Evolutionary conservation across 345 rosid species (phyloP), one percentile per base, ranked within the genome.

Genomic region (Geranium brycei): DNA sequence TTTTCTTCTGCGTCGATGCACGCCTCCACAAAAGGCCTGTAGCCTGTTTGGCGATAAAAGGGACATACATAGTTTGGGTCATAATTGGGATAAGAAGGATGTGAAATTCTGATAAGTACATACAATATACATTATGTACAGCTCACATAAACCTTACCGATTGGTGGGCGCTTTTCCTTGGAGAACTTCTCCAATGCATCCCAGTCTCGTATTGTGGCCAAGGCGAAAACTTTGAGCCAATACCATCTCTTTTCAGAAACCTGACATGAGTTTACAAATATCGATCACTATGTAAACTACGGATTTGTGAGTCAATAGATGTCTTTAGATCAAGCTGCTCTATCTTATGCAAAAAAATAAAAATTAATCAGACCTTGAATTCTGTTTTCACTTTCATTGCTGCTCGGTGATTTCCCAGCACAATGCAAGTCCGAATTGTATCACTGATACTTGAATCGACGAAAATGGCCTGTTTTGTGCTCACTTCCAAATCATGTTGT

Each of bases 371-470:
- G 41, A 89, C 98, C 93, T 92, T 86, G 71, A 86, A 86, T 71
- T 83, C 88, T 56, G 79, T 78, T 72, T 74, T 72, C 75, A 80
- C 84, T 74, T 62, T 77, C 76, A 70, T 72, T 63, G 95, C 97
- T 73, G 88, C 91, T 16, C 90, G 81, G 65, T 87, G 81, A 72
- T 92, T 86, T 66, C 88, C 91, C 63, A 93, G 69, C 57, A 82
- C 96, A 69, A 93, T 93, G 76, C 99, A 93, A 31, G 97, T 93
- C 57, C 96, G 89, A 70, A 93, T 93, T 16, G 99, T 93, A 76
- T 93, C 99, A 70, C 96, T 93, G 66, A 93, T 85, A 74, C 99
- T 93, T 28, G 99, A 90, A 80, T 88, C 99, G 31, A 93, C 95
- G 85, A 93, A 93, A 67, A 93, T 93, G 41, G 95, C 81, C 68